Evolutionary conservation across 2,329 filamentous ascomycete species (phyloP).

Genomic region (Didymella exigua): DNA sequence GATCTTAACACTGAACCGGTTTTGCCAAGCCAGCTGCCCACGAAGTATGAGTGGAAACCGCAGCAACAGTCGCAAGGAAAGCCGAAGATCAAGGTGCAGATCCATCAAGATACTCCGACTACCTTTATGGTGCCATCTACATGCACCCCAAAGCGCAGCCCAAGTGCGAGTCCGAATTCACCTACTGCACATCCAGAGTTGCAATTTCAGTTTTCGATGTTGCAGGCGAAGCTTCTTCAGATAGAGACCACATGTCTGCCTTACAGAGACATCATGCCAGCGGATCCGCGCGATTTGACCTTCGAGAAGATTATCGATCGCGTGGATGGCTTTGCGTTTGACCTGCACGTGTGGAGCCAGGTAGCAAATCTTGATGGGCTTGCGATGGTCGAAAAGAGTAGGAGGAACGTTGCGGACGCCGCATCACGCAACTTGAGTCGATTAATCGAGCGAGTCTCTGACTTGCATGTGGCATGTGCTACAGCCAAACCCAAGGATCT

Average conservation of each 20-base stretch:
- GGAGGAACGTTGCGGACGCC: constrained; percentile 21
- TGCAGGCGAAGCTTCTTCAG: constrained; percentile 27
- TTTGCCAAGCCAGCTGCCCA: constrained; percentile 13
- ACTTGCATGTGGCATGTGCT: constrained; percentile 21
- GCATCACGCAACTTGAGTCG: constrained; percentile 25
- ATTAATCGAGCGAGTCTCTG: constrained; percentile 14
- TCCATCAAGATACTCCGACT: constrained; percentile 27
- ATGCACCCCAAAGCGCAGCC: constrained; percentile 17
- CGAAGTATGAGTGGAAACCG: constrained; percentile 3
- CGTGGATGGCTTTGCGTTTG: constrained; percentile 29
- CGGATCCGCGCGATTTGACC: constrained; percentile 30
- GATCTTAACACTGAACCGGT: constrained; percentile 17
- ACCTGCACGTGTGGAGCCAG: constrained; percentile 33
- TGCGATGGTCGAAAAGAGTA: constrained; percentile 21
- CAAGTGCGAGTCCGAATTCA: constrained; percentile 26
- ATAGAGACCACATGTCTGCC: constrained; percentile 23
- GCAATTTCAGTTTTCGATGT: constrained; percentile 23
- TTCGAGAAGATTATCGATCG: constrained; percentile 33
- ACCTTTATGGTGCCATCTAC: neutral
- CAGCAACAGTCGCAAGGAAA: constrained; percentile 15
- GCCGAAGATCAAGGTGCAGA: constrained; percentile 31
- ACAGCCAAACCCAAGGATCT: constrained; percentile 31
- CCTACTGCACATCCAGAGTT: constrained; percentile 24
- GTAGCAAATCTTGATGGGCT: constrained; percentile 25
- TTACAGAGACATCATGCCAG: constrained; percentile 29